phyloP scores from a whole-genome alignment of 2,329 filamentous ascomycete species.

The Pseudogymnoascus sp. region DNA sequence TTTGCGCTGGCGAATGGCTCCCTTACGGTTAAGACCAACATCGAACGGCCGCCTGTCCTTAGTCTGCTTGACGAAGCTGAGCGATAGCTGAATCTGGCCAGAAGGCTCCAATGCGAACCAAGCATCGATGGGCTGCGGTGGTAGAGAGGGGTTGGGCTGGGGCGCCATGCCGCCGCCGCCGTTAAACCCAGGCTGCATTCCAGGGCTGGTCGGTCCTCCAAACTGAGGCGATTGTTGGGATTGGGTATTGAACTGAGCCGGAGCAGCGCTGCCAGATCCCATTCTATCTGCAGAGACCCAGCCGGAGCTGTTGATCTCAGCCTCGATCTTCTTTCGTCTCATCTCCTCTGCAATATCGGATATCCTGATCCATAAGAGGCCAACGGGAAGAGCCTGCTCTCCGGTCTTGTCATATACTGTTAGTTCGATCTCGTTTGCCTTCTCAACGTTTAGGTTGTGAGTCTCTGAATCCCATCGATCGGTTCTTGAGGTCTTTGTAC shows the following conservation, averaged over 20 bases:
- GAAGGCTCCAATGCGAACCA: constrained; percentile 98
- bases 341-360: constrained; percentile 97
- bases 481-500: constrained; percentile 75
- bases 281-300: constrained; percentile 98
- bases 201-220: constrained; percentile 36
- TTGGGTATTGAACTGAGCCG: constrained; percentile 52
- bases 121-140: constrained; percentile 62
- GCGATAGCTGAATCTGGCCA: constrained; percentile 80
- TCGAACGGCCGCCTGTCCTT: constrained; percentile 78
- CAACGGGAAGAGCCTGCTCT: constrained; percentile 86
- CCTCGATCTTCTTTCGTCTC: constrained; percentile 92
- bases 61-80: constrained; percentile 88
- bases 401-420: constrained; percentile 94
- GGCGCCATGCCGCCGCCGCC: constrained; percentile 24
- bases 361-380: constrained; percentile 90
- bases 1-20: constrained; percentile 93
- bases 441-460: constrained; percentile 90
- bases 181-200: constrained; percentile 21
- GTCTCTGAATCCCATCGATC: constrained; percentile 89
- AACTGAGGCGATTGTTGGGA: constrained; percentile 39
- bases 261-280: constrained; percentile 50
- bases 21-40: constrained; percentile 85
- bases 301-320: constrained; percentile 85
- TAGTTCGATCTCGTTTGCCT: constrained; percentile 96
- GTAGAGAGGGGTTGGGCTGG: constrained; percentile 30